Evolutionary conservation across 495 filamentous ascomycete species (phyloP).

Genomic region (Aspergillus kassunensis): DNA sequence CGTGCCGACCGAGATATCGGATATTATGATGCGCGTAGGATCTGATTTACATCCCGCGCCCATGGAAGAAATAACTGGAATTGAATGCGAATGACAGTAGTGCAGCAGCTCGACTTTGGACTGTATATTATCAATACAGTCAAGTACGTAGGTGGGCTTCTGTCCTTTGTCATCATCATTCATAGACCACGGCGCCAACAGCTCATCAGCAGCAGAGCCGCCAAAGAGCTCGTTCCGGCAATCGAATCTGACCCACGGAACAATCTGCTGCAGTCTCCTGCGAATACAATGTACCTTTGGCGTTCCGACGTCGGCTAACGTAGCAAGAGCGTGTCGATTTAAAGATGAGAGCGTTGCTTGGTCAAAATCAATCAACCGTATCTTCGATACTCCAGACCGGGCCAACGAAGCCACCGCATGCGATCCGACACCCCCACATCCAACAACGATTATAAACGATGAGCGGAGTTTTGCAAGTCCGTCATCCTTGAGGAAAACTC

Average conservation of each 20-base stretch:
- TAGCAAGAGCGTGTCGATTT: conserved; percentile 93
- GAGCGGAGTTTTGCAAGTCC: conserved; percentile 75
- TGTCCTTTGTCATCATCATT: conserved; percentile 50
- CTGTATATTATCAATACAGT: conserved; percentile 98
- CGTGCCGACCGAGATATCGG: conserved; percentile 83
- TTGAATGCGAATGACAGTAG: conserved; percentile 71
- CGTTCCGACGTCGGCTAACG: conserved; percentile 89
- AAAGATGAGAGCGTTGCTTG: conserved; percentile 91
- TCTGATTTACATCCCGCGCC: conserved; percentile 97
- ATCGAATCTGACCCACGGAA: conserved; percentile 90
- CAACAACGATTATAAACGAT: conserved; percentile 83
- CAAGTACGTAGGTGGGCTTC: conserved; percentile 80
- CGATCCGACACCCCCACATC: conserved; percentile 91
- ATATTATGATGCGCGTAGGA: conserved; percentile 84
- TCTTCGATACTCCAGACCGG: conserved; percentile 78
- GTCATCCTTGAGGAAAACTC: conserved; percentile 80
- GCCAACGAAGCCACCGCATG: conserved; percentile 84
- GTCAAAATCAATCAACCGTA: conserved; percentile 96
- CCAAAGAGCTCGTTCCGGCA: conserved; percentile 81
- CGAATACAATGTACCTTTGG: conserved; percentile 85
- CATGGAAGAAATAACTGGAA: conserved; percentile 91
- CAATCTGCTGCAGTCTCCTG: conserved; percentile 72
- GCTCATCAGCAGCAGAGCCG: conserved; percentile 54
- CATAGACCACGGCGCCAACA: conserved; percentile 59
- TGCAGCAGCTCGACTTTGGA: conserved; percentile 89